phyloP scores from a whole-genome alignment of 495 filamentous ascomycete genomes.

The Hypomontagnella submonticulosa region DNA sequence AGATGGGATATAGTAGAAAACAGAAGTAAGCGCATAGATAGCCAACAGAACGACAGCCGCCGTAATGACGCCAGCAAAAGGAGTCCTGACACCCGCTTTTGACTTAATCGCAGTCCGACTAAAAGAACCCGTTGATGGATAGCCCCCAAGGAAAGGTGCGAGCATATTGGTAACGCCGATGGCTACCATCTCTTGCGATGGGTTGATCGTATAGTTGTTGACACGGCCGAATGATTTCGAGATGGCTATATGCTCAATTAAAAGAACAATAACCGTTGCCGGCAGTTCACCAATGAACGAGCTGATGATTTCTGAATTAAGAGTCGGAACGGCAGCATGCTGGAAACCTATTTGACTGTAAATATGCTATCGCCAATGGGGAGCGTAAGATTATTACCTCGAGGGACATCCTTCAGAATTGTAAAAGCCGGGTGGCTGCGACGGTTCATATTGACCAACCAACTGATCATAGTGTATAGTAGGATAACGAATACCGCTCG shows the following conservation, averaged over 20 bases:
- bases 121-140: conserved; percentile 96
- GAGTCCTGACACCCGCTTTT: conserved; percentile 94
- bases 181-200: conserved; percentile 94
- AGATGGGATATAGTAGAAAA: conserved; percentile 95
- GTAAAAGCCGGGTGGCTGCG: conserved; percentile 66
- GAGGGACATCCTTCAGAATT: conserved; percentile 80
- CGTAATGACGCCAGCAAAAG: conserved; percentile 91
- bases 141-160: conserved; percentile 92
- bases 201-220: conserved; percentile 98
- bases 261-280: conserved; percentile 86
- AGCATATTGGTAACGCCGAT: conserved; percentile 94
- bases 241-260: conserved; percentile 98
- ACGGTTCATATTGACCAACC: conserved; percentile 74
- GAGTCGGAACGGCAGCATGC: conserved; percentile 77
- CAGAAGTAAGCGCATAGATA: conserved; percentile 88
- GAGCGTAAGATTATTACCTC: conserved; percentile 62
- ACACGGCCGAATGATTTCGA: conserved; percentile 96
- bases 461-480: conserved; percentile 93
- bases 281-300: conserved; percentile 74
- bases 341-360: conserved; percentile 71
- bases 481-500: conserved; percentile 93
- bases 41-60: conserved; percentile 90
- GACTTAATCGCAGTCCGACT: conserved; percentile 98
- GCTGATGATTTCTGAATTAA: conserved; percentile 71
- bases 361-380: not conserved